Evolutionary conservation across 2,329 filamentous ascomycete species (phyloP), one percentile per base, ranked within the genome.

Genomic region (Stachybotrys chlorohalonatus): DNA sequence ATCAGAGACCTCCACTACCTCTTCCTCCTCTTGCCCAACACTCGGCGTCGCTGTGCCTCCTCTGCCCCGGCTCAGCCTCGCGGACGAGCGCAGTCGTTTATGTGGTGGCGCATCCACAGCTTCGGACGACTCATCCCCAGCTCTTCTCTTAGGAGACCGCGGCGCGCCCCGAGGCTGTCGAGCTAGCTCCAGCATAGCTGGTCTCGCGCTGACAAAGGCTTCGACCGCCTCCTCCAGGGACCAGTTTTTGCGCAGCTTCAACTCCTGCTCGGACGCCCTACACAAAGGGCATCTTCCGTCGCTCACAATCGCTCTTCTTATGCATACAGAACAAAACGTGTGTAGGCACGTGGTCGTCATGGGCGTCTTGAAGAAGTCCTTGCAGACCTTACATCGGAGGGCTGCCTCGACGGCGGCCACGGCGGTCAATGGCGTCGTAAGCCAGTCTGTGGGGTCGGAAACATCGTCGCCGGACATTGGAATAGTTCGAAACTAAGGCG

Each of bases 281-380:
- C 94, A 99, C 1, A 90, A 77, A 0, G 94, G 94, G 63, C 94
- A 99, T 70, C 88, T 91, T 8, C 90, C 89, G 60, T 96, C 91
- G 36, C 82, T 80, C 2, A 86, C 86, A 1, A 99, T 79, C 57
- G 89, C 90, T 58, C 92, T 81, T 32, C 94, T 87, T 68, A 99
- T 97, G 70, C 94, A 99, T 53, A 95, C 75, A 7, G 93, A 96
- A 77, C 94, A 99, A 67, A 99, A 99, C 0, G 94, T 97, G 68
- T 99, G 94, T 53, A 84, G 88, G 73, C 94, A 99, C 1, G 89
- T 89, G 1, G 94, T 99, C 58, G 96, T 86, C 82, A 99, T 94
- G 0, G 94, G 94, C 52, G 91, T 95, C 57, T 84, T 84, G 75
- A 89, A 97, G 72, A 97, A 95, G 70, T 99, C 95, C 69, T 97